phyloP scores from a whole-genome alignment of 768 basidiomycete species.

The Chiua virens region DNA sequence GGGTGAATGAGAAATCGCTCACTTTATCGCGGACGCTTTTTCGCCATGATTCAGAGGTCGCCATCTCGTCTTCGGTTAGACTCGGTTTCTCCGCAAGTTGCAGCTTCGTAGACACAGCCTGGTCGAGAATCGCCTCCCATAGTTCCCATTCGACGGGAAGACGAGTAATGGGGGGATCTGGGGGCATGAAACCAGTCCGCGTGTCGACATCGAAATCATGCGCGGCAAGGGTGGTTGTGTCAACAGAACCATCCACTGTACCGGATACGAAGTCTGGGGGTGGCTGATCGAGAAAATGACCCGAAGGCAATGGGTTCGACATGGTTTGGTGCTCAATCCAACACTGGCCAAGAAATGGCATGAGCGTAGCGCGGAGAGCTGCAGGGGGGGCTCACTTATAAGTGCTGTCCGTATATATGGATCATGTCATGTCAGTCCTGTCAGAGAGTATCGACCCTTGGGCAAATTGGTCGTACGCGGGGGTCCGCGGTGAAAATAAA shows the following conservation, averaged over 20 bases:
- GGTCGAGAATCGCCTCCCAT: slow-evolving; percentile 69
- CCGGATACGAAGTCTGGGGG: slow-evolving; percentile 32
- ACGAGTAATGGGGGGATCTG: slow-evolving; percentile 62
- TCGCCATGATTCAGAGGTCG: slow-evolving; percentile 54
- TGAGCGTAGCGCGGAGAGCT: too few species aligned
- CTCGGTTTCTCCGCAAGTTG: slow-evolving; percentile 53
- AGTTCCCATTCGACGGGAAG: slow-evolving; percentile 62
- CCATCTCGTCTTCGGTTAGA: slow-evolving; percentile 36
- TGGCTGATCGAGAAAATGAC: slow-evolving; percentile 37
- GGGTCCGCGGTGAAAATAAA: too few species aligned
- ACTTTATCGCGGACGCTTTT: slow-evolving; percentile 47
- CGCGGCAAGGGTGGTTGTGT: slow-evolving; percentile 68
- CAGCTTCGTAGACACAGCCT: slow-evolving; percentile 47
- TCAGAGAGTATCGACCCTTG: too few species aligned
- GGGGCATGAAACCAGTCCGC: slow-evolving; percentile 89
- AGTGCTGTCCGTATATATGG: too few species aligned
- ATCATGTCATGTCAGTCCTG: too few species aligned
- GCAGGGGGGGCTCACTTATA: too few species aligned
- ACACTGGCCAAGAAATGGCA: too few species aligned
- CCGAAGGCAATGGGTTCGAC: slow-evolving; percentile 14
- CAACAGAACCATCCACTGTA: slow-evolving; percentile 29
- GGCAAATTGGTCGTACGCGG: too few species aligned
- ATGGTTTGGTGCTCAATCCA: slow-evolving; percentile 1
- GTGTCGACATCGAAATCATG: slow-evolving; percentile 94
- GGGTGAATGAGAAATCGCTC: slow-evolving; percentile 7